Percentiles rank a stretch among this genome's conserved stretches.
Conservation (phyloP, 345 rosid species). For the Hirschfeldia incana region DNA sequence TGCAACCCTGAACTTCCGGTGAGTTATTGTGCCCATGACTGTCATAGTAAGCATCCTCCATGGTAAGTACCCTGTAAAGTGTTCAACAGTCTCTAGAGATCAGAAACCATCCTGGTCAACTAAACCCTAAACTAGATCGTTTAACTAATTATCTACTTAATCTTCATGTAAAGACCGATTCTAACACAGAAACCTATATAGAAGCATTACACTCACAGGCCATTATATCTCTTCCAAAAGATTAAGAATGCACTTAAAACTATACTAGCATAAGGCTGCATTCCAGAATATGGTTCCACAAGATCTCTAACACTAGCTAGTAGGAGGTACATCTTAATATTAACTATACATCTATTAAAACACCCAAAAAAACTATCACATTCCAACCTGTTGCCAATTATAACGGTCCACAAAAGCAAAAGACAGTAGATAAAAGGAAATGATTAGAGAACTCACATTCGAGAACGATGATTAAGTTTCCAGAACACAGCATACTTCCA, state of each 20-base stretch:
- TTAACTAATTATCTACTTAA: neutral
- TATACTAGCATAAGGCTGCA: neutral
- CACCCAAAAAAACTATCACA: constrained; percentile 3
- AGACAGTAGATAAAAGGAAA: neutral
- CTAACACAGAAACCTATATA: neutral
- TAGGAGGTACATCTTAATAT: neutral
- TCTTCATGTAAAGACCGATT: neutral
- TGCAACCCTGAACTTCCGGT: constrained; percentile 44
- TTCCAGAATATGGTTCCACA: neutral
- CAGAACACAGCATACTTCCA: constrained; percentile 93
- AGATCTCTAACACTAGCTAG: constrained; percentile 16
- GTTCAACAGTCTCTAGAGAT: constrained; percentile 2
- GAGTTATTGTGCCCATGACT: constrained; percentile 45
- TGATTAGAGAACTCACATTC: constrained; percentile 54
- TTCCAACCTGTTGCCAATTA: neutral
- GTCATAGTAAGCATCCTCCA: constrained; percentile 86
- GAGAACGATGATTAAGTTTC: constrained; percentile 79
- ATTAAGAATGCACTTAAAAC: neutral
- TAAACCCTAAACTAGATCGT: neutral
- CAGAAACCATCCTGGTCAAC: constrained; percentile 12
- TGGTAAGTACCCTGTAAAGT: constrained; percentile 74
- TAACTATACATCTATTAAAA: too few relatives aligned
- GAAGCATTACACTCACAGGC: neutral
- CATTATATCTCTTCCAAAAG: neutral
- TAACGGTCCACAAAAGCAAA: neutral